Evolutionary conservation across 106 monocot genomes (phyloP).

Genomic region (Cymbidium sinense): DNA sequence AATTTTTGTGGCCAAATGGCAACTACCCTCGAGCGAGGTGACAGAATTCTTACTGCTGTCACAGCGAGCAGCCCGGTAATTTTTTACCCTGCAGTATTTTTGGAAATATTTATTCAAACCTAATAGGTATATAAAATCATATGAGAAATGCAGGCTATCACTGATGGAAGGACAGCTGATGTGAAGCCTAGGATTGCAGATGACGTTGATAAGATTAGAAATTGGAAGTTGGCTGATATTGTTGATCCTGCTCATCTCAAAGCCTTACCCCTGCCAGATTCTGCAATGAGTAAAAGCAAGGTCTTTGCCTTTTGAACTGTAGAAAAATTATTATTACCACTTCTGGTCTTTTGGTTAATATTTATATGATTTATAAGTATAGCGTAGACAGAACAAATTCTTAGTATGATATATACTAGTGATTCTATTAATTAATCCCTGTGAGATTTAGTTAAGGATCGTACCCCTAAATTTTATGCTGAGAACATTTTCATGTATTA

Average conservation of each 20-base stretch:
- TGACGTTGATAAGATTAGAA: conserved; percentile 74
- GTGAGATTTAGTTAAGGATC: not conserved
- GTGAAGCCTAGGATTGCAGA: conserved; percentile 79
- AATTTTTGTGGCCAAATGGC: conserved; percentile 51
- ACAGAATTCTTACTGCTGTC: conserved; percentile 50
- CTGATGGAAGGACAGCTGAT: conserved; percentile 62
- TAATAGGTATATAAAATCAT: not conserved
- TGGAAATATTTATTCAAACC: not conserved
- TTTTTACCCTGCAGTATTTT: not conserved
- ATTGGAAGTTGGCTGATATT: conserved; percentile 92
- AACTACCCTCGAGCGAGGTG: conserved; percentile 39
- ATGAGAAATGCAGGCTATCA: conserved; percentile 37
- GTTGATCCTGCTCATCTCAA: conserved; percentile 71
- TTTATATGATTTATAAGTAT: not conserved
- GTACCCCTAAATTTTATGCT: not conserved
- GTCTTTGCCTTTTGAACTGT: conserved; percentile 15
- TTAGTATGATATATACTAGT: not conserved
- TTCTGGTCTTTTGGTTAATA: not conserved
- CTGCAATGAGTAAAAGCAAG: conserved; percentile 52
- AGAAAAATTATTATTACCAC: not conserved
- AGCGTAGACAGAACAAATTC: not conserved
- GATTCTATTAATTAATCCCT: not conserved
- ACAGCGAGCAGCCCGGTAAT: conserved; percentile 52
- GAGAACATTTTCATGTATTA: not conserved
- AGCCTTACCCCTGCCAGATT: conserved; percentile 72